Conservation (phyloP, 805 yeast species). For the Priceomyces melissophilus region DNA sequence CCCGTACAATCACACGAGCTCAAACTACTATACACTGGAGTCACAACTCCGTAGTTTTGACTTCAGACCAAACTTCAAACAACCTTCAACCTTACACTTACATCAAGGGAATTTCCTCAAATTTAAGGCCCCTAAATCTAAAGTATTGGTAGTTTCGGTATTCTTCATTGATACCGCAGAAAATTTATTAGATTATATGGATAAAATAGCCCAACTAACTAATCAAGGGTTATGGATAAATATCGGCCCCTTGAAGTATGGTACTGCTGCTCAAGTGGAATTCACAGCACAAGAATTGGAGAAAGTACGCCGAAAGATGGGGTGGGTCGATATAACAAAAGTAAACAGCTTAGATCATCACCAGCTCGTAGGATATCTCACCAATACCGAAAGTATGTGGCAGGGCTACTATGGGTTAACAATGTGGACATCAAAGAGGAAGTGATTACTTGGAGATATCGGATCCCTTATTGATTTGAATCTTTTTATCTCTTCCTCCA, state of each 20-base stretch:
- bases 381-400: conserved; percentile 66
- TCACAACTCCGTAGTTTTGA: conserved; percentile 32
- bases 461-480: conserved; percentile 67
- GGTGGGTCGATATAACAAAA: conserved; percentile 49
- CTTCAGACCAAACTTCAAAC: conserved; percentile 20
- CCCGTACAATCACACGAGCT: conserved; percentile 60
- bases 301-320: conserved; percentile 49
- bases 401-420: conserved; percentile 73
- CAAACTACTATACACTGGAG: conserved; percentile 11
- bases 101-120: conserved; percentile 64
- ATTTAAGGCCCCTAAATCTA: conserved; percentile 33
- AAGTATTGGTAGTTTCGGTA: conserved; percentile 51
- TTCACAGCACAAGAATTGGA: conserved; percentile 67
- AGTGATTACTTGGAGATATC: conserved; percentile 18
- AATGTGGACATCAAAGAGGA: conserved; percentile 45
- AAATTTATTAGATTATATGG: conserved; percentile 71
- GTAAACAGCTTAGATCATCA: conserved; percentile 8
- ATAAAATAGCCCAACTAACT: conserved; percentile 43
- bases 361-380: conserved; percentile 55
- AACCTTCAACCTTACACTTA: conserved; percentile 48
- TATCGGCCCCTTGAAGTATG: conserved; percentile 90
- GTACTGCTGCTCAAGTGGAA: conserved; percentile 77
- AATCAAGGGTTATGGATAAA: conserved; percentile 73
- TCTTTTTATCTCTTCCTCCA: conserved; percentile 92
- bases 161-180: conserved; percentile 94